Base-by-base conservation (phyloP, 768 basidiomycete genomes). In the Mycena galopus region DNA sequence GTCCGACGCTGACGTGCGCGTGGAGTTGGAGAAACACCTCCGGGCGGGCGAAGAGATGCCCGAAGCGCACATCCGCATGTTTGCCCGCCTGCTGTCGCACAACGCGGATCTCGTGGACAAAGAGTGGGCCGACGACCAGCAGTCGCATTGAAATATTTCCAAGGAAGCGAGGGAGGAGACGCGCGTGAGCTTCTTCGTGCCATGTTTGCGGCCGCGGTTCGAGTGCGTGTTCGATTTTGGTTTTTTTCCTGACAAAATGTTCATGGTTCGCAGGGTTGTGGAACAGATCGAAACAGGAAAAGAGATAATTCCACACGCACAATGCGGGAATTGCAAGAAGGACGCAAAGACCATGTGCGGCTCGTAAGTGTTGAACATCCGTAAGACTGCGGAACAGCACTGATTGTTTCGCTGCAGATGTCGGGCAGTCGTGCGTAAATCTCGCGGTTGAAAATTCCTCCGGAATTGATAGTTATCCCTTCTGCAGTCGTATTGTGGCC, bases 281-380 rank as follows among this genome's bases (percentile, higher is more conserved):
- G 74, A 77, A 58, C 72, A 77, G 53, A 72, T 77, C n/a, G 75
- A 75, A 44, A 77, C 75, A 4, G 76, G 76, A 4, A 75, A 63
- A 3, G 32, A 57, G 57, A 30, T 55, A 21, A 65, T 19, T 17
- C 39, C 60, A 19, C 57, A 62, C 10, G 60, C 53, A 2, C 33
- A 61, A n/a, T 77, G 76, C 50, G 72, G 66, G 33, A 55, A 63
- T 21, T 77, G 76, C 61, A 44, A 62, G 10, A 73, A 75, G 23
- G 63, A 67, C 0, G 75, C 72, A 12, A 65, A 67, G 50, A 68
- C 66, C 7, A 73, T 75, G 42, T 76, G 76, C 42, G 67, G 61
- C 67, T 73, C 73, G 76, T 74, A 65, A 29, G 76, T 77, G 58
- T 47, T 44, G 2, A 8, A 6, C 21, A 10, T 33, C 25, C 0